phyloP scores from a whole-genome alignment of 768 basidiomycete species.

The Lentinula detonsa region DNA sequence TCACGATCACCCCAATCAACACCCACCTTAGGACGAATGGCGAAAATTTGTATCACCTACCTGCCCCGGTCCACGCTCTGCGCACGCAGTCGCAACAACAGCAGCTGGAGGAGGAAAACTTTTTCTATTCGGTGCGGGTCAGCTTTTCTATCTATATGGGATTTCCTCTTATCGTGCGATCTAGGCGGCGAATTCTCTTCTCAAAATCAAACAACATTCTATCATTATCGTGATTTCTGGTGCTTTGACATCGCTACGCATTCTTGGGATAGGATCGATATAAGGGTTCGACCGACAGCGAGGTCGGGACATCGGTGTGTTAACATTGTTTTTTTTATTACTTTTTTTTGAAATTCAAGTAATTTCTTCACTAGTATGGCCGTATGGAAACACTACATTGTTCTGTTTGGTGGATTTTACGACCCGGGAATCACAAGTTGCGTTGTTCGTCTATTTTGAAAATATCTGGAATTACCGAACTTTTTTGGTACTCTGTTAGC shows the following conservation, averaged over 20 bases:
- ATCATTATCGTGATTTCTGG: constrained; percentile 90
- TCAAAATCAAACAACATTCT: constrained; percentile 75
- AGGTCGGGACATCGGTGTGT: constrained; percentile 76
- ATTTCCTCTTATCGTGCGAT: background rate
- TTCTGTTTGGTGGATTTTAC: constrained; percentile 89
- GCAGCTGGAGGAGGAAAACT: constrained; percentile 82
- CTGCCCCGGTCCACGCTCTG: constrained; percentile 83
- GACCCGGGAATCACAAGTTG: constrained; percentile 84
- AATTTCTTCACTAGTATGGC: constrained; percentile 56
- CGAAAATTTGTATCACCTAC: constrained; percentile 77
- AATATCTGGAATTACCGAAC: no score
- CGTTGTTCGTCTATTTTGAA: constrained; percentile 11
- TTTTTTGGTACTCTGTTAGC: constrained; percentile 32
- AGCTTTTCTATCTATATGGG: background rate
- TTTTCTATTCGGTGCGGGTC: constrained; percentile 63
- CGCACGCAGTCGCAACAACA: constrained; percentile 74
- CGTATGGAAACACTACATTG: constrained; percentile 80
- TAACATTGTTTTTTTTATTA: background rate
- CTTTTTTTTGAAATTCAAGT: background rate
- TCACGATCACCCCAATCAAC: background rate
- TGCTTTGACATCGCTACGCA: constrained; percentile 75
- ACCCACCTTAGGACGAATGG: constrained; percentile 69
- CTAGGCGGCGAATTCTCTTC: constrained; percentile 84
- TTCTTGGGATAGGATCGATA: constrained; percentile 85
- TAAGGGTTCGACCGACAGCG: constrained; percentile 72